Conservation (phyloP, 2,329 filamentous ascomycete genomes). For the Aspergillus fijiensis region DNA sequence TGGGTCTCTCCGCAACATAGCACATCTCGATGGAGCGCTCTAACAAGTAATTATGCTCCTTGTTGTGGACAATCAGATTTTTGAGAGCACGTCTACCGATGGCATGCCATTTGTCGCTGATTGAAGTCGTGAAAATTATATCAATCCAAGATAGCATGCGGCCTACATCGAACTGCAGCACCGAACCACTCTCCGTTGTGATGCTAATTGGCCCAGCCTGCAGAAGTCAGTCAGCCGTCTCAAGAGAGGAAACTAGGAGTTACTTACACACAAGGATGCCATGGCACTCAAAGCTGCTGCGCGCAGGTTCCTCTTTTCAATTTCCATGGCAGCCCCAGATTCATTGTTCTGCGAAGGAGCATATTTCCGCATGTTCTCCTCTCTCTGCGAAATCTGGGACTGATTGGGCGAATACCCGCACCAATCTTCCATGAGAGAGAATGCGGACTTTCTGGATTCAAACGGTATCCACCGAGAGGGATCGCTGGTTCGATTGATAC, state of each 20-base stretch:
- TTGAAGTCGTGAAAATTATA: constrained; percentile 79
- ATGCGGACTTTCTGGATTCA: constrained; percentile 90
- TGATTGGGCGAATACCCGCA: constrained; percentile 96
- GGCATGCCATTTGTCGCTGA: constrained; percentile 85
- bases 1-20: constrained; percentile 76
- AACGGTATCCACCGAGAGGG: constrained; percentile 96
- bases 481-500: constrained; percentile 80
- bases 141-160: constrained; percentile 96
- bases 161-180: constrained; percentile 85
- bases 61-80: constrained; percentile 87
- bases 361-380: constrained; percentile 83
- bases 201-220: constrained; percentile 72
- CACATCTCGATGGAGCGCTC: constrained; percentile 90
- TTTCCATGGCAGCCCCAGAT: constrained; percentile 83
- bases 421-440: constrained; percentile 98
- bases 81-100: constrained; percentile 85
- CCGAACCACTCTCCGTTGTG: constrained; percentile 81
- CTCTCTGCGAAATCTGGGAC: constrained; percentile 72
- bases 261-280: constrained; percentile 83
- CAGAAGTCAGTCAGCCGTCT: constrained; percentile 13
- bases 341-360: constrained; percentile 75
- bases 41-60: constrained; percentile 78
- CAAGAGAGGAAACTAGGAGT: background rate
- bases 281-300: constrained; percentile 92
- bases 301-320: constrained; percentile 89